Conservation (phyloP, 345 rosid genomes). For the Limnanthes douglasii region DNA sequence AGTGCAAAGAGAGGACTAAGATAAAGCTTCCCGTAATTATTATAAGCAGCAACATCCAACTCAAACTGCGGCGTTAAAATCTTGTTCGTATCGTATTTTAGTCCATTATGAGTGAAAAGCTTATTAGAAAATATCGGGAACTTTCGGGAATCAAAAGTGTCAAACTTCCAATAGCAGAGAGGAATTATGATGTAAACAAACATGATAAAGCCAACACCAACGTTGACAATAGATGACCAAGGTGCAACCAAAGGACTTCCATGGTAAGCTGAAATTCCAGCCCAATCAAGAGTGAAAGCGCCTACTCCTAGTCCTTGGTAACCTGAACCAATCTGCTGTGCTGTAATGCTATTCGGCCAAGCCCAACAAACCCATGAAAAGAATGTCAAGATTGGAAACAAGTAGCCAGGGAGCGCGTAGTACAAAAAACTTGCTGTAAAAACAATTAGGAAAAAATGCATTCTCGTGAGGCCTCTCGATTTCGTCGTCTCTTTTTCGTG, state of each 20-base stretch:
- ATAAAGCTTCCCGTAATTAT: constrained; percentile 75
- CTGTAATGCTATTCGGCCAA: constrained; percentile 80
- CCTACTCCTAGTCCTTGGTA: constrained; percentile 94
- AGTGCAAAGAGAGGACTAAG: constrained; percentile 96
- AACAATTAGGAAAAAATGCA: constrained; percentile 62
- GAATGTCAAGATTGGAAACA: constrained; percentile 80
- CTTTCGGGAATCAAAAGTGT: constrained; percentile 74
- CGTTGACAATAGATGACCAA: constrained; percentile 78
- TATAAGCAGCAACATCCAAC: constrained; percentile 47
- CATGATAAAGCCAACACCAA: constrained; percentile 85
- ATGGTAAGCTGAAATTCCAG: constrained; percentile 98
- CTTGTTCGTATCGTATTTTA: constrained; percentile 75
- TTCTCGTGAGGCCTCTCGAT: constrained; percentile 45
- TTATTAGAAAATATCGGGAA: constrained; percentile 90
- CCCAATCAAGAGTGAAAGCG: constrained; percentile 96
- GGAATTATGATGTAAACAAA: constrained; percentile 88
- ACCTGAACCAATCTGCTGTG: constrained; percentile 95
- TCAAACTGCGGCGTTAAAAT: constrained; percentile 55
- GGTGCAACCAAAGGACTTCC: constrained; percentile 96
- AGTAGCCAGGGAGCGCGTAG: constrained; percentile 77
- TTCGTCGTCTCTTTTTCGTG: constrained; percentile 75
- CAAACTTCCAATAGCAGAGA: constrained; percentile 83
- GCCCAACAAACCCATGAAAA: constrained; percentile 98
- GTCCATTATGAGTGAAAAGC: constrained; percentile 59
- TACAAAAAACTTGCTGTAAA: constrained; percentile 63